phyloP scores from a whole-genome alignment of 1,284 basidiomycete species.

The Boletellus deceptivus region DNA sequence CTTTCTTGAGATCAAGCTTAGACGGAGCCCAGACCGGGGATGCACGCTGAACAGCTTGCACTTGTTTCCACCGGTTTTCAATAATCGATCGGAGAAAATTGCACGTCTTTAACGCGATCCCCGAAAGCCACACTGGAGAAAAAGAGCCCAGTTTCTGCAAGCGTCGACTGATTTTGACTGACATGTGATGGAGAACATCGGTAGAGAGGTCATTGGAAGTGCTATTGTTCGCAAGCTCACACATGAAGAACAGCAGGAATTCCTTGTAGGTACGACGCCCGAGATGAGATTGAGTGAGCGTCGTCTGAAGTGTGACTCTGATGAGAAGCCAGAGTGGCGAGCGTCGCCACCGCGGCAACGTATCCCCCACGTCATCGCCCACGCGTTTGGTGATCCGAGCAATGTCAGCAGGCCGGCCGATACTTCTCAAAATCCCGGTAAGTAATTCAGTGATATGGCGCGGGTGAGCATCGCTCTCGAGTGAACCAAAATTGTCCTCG shows the following conservation, averaged over 20 bases:
- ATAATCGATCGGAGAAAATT: not conserved
- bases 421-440: constrained; percentile 32
- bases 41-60: constrained; percentile 10
- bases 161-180: no score
- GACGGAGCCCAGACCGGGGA: constrained; percentile 24
- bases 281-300: no score
- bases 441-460: constrained; percentile 35
- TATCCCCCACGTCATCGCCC: constrained; percentile 33
- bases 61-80: constrained; percentile 10
- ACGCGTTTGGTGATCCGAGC: constrained; percentile 32
- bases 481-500: not conserved
- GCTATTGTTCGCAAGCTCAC: no score
- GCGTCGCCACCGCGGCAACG: constrained; percentile 4
- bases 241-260: no score
- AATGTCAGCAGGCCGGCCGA: constrained; percentile 22
- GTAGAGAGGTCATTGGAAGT: no score
- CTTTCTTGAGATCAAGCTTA: constrained; percentile 23
- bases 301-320: no score
- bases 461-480: constrained; percentile 21
- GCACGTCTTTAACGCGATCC: not conserved
- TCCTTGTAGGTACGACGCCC: no score
- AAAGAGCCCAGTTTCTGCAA: constrained; percentile 13
- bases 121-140: constrained; percentile 8
- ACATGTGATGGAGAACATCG: no score
- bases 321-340: no score